These are phyloP conservation scores for Monosporascus sp. DNA, from an alignment of 2,329 filamentous ascomycete genomes.

Conservation along the genomic window DNA sequence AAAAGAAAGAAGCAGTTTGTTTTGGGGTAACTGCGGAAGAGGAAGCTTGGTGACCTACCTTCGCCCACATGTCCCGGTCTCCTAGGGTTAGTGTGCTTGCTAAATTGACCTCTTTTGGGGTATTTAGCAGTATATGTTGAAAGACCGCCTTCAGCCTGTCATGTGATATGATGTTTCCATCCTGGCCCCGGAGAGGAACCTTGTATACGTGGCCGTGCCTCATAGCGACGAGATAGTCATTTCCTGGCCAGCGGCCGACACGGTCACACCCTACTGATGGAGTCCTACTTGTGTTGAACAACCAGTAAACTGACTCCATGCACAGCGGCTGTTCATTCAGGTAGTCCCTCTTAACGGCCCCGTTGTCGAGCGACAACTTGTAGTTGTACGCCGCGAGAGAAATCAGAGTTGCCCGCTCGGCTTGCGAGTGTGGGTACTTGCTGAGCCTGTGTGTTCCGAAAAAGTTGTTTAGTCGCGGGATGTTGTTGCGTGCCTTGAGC, in stretches of 20 bases:
- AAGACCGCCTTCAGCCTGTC: constrained; percentile 4
- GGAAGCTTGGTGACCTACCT: neutral
- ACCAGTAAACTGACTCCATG: constrained; percentile 2
- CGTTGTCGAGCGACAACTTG: constrained; percentile 3
- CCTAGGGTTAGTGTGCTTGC: constrained; percentile 3
- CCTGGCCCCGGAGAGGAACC: constrained; percentile 1
- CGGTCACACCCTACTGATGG: constrained; percentile 2
- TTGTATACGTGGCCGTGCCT: constrained; percentile 6
- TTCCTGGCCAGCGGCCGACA: constrained; percentile 4
- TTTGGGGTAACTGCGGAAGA: neutral
- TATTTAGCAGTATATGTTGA: constrained; percentile 1
- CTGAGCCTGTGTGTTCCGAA: neutral
- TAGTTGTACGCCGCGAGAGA: constrained; percentile 1
- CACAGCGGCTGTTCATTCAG: constrained; percentile 4
- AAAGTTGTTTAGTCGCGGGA: neutral
- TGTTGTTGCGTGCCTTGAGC: neutral
- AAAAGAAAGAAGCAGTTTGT: too few relatives aligned
- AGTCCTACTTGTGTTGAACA: constrained; percentile 5
- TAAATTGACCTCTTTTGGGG: neutral
- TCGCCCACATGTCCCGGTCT: constrained; percentile 4
- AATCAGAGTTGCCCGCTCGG: constrained; percentile 6
- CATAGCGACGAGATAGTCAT: constrained; percentile 4
- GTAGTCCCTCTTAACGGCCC: constrained; percentile 3
- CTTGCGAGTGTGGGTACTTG: constrained; percentile 3
- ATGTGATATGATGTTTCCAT: neutral